phyloP scores from a whole-genome alignment of 2,329 filamentous ascomycete species.

The Paradendryphiella salina region DNA sequence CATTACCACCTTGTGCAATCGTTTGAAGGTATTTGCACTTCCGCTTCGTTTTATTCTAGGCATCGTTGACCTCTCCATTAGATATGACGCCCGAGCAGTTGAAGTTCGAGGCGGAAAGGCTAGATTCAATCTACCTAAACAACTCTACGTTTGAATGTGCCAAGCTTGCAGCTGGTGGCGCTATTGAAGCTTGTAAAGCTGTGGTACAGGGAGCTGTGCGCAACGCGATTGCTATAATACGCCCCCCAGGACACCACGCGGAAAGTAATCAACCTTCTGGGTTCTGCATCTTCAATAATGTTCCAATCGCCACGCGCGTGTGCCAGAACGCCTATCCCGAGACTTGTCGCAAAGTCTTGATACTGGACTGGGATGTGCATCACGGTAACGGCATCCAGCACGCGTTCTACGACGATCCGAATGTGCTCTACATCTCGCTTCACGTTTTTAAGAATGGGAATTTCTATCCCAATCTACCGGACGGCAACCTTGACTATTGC shows the following conservation, averaged over 20 bases:
- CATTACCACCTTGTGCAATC: constrained; percentile 79
- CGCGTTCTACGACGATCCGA: constrained; percentile 92
- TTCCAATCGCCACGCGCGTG: constrained; percentile 85
- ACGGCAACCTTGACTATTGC: constrained; percentile 63
- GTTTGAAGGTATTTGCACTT: constrained; percentile 49
- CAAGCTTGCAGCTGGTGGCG: constrained; percentile 82
- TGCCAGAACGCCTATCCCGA: constrained; percentile 82
- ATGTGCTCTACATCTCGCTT: constrained; percentile 91
- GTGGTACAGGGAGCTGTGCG: constrained; percentile 82
- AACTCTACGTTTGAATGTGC: constrained; percentile 79
- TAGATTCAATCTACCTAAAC: constrained; percentile 62
- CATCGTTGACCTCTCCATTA: constrained; percentile 19
- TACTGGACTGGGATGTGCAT: constrained; percentile 85
- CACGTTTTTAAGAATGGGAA: constrained; percentile 82
- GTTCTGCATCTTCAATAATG: constrained; percentile 98
- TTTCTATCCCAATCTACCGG: constrained; percentile 75
- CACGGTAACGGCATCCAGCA: constrained; percentile 93
- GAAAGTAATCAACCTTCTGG: constrained; percentile 85
- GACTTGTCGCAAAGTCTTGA: constrained; percentile 81
- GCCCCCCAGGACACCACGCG: constrained; percentile 93
- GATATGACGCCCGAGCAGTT: constrained; percentile 63
- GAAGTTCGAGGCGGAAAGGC: constrained; percentile 63
- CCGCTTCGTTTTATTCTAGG: constrained; percentile 11
- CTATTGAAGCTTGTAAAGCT: constrained; percentile 94
- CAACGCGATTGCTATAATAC: constrained; percentile 93